Evolutionary conservation across 805 yeast species (phyloP).

Genomic region (Pachysolen tannophilus): DNA sequence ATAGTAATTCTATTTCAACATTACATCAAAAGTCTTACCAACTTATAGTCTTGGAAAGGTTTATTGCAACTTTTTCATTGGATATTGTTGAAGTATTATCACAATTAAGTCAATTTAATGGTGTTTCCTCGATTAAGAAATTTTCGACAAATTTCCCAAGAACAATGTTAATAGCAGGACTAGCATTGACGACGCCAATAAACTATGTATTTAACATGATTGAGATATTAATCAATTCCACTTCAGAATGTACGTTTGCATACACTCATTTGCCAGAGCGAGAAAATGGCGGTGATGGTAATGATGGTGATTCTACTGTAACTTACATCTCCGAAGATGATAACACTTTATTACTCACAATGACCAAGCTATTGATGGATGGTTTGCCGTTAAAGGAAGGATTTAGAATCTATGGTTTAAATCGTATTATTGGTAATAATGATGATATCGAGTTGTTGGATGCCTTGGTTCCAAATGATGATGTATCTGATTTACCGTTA

Average conservation of each 20-base stretch:
- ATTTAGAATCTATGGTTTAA: conserved; percentile 45
- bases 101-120: conserved; percentile 12
- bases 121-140: conserved; percentile 16
- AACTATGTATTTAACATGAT: conserved; percentile 43
- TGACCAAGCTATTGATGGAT: conserved; percentile 22
- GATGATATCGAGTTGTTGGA: conserved; percentile 33
- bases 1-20: conserved; percentile 6
- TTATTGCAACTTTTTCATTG: conserved; percentile 40
- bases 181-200: conserved; percentile 46
- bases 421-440: conserved; percentile 45
- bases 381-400: conserved; percentile 32
- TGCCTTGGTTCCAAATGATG: conserved; percentile 28
- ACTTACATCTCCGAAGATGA: conserved; percentile 11
- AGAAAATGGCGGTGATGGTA: conserved; percentile 7
- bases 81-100: conserved; percentile 48
- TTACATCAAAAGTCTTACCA: conserved; percentile 30
- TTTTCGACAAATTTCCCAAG: conserved; percentile 26
- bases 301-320: conserved; percentile 9
- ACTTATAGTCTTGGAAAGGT: conserved; percentile 38
- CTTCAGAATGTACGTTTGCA: conserved; percentile 24
- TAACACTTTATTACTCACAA: conserved; percentile 3
- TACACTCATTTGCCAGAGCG: conserved; percentile 18
- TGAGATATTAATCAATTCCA: conserved; percentile 42
- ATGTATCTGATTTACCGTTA: conserved; percentile 23
- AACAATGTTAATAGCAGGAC: conserved; percentile 27